Base-by-base conservation (phyloP, 306 rosid species). In the Betula pendula region DNA sequence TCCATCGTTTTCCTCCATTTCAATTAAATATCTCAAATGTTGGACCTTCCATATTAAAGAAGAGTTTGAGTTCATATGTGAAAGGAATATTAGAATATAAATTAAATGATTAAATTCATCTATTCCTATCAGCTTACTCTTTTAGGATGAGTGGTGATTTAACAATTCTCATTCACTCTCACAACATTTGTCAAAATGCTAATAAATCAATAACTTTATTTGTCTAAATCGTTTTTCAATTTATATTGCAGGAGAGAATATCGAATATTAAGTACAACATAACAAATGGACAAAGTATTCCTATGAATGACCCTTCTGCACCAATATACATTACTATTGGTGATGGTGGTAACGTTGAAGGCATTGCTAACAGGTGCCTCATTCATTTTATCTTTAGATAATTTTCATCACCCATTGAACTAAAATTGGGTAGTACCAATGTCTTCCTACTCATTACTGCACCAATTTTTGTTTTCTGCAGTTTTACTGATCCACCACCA, bases 261-360 rank as follows among this genome's bases (percentile, higher is more conserved):
- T 74, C 79, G 0, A 80, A 80, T 13, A 43, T 68, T 11, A 74
- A 51, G 56, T 74, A 68, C 71, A 75, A 80, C 49, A 68, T 75
- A 24, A 68, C 79, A 6, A 42, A 80, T 68, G 71, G 71, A 33
- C 48, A 68, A 3, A 56, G 83, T 66, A 48, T 8, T 17, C 83
- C 83, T 19, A 20, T 74, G 22, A 74, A 72, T 24, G 79, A 80
- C 71, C 20, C 25, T 15, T 68, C 59, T 16, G 83, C 83, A 29
- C 83, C 79, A 13, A 33, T 80, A 3, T 75, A 80, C 63, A 24
- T 79, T 53, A 74, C 79, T 40, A 69, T 80, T 24, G 83, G 79
- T 14, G 83, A 80, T 60, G 83, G 72, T 0, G 76, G 80, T 29
- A 79, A 80, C 4, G 44, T 74, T 7, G 76, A 79, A 72, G 83